Evolutionary conservation across 306 rosid species (phyloP).

Genomic region (Albizia julibrissin): DNA sequence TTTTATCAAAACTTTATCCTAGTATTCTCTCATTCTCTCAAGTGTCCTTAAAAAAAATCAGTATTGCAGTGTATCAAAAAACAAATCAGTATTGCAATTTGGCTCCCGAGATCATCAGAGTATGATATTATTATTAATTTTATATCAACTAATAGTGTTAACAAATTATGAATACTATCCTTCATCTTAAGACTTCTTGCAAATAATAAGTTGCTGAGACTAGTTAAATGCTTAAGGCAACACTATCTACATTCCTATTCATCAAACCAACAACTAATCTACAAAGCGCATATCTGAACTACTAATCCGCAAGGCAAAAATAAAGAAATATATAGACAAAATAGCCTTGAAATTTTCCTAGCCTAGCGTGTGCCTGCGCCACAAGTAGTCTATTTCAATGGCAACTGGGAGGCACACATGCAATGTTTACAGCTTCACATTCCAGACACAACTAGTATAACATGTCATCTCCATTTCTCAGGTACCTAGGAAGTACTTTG

Average conservation of each 20-base stretch:
- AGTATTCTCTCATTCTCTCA: background rate
- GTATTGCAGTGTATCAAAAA: too few species aligned
- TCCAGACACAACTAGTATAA: constrained; percentile 6
- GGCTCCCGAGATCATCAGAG: background rate
- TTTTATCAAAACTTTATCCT: background rate
- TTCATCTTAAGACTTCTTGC: background rate
- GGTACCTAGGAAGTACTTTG: background rate
- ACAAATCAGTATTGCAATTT: background rate
- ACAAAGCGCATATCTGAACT: background rate
- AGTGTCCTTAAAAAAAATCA: background rate
- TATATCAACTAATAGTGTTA: background rate
- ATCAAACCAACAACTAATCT: background rate
- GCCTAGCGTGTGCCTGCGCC: background rate
- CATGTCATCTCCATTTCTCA: constrained; percentile 5
- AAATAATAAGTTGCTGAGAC: background rate
- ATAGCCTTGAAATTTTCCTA: background rate
- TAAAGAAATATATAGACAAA: background rate
- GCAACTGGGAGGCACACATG: background rate
- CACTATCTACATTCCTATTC: background rate
- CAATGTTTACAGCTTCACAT: background rate
- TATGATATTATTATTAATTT: background rate
- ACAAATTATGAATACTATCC: background rate
- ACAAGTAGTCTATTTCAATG: background rate
- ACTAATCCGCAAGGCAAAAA: background rate
- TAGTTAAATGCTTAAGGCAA: background rate